Conservation (phyloP, 805 yeast genomes). For the Kurtzmaniella cleridarum region DNA sequence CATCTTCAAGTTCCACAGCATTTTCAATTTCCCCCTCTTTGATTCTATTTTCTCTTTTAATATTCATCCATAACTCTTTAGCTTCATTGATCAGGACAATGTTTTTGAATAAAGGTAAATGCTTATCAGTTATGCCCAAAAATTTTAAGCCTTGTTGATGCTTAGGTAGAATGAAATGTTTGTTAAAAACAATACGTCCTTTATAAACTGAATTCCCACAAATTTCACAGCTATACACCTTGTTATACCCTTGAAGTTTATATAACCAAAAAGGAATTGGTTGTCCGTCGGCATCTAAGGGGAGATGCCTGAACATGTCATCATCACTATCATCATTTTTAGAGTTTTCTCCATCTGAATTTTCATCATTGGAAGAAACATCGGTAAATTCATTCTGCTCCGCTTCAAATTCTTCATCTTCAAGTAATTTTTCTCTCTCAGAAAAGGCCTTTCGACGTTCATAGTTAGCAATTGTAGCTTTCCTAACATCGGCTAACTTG, state of each 20-base stretch:
- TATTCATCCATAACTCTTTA: conserved; percentile 44
- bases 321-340: conserved; percentile 30
- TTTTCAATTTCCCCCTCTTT: conserved; percentile 42
- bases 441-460: conserved; percentile 68
- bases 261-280: conserved; percentile 94
- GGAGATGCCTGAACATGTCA: conserved; percentile 52
- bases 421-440: conserved; percentile 59
- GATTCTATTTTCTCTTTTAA: conserved; percentile 32
- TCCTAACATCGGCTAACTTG: conserved; percentile 21
- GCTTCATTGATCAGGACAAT: conserved; percentile 70
- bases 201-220: conserved; percentile 72
- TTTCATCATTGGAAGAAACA: conserved; percentile 19
- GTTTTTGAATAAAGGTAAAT: conserved; percentile 47
- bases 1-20: conserved; percentile 82
- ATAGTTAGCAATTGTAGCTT: conserved; percentile 51
- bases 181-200: conserved; percentile 67
- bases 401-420: conserved; percentile 36
- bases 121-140: conserved; percentile 60
- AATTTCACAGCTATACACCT: conserved; percentile 72
- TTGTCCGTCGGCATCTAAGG: conserved; percentile 81
- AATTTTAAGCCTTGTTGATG: conserved; percentile 72
- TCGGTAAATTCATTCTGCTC: conserved; percentile 37
- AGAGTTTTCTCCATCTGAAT: conserved; percentile 15
- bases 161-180: conserved; percentile 66
- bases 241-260: conserved; percentile 80